Percentiles rank a stretch among this genome's conserved stretches.
Evolutionary conservation across 2,329 filamentous ascomycete species (phyloP).

Genomic region (Neopestalotiopsis sp.): DNA sequence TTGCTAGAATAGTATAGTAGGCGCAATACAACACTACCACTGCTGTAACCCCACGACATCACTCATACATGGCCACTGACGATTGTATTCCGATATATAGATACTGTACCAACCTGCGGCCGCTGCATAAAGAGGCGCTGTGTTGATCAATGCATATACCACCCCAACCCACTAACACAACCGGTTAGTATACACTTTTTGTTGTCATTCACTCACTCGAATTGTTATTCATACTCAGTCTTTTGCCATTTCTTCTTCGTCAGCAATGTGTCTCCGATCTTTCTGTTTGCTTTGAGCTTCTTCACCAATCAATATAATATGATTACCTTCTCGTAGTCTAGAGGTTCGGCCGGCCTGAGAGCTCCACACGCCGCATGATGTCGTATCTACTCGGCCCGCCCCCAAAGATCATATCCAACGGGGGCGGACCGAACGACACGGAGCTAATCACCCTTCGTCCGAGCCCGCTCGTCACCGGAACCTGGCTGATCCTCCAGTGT

Average conservation of each 20-base stretch:
- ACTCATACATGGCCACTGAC: neutral
- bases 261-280: neutral
- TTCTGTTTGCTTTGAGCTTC: neutral
- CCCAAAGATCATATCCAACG: neutral
- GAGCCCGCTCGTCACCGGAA: neutral
- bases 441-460: neutral
- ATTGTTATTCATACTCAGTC: neutral
- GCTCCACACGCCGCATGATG: neutral
- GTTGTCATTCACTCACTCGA: neutral
- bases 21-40: neutral
- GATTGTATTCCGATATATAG: slow-evolving; percentile 8
- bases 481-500: slow-evolving; percentile 3
- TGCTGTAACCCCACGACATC: neutral
- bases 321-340: neutral
- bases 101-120: slow-evolving; percentile 17
- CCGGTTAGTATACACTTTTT: slow-evolving; percentile 12
- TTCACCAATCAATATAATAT: neutral
- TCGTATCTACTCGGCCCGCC: neutral
- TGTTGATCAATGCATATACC: slow-evolving; percentile 15
- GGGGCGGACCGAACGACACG: neutral
- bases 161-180: slow-evolving; percentile 17
- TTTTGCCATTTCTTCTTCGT: neutral
- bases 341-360: neutral
- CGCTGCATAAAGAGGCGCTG: slow-evolving; percentile 15
- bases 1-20: neutral